phyloP scores from a whole-genome alignment of 345 rosid species.

The Salix brachista region DNA sequence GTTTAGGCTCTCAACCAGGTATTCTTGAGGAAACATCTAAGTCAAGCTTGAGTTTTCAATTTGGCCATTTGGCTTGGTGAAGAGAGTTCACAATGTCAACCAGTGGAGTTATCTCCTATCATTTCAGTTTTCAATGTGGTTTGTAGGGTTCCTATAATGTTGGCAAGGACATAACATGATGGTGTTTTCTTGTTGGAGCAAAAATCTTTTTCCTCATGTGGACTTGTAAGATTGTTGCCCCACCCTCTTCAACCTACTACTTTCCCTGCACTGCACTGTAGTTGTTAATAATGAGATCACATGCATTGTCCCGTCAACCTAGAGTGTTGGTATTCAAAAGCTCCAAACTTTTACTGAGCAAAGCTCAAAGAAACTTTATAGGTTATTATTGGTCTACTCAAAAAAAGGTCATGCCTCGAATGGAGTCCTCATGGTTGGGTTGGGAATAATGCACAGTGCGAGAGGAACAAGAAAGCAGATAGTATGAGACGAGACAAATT shows the following conservation, averaged over 20 bases:
- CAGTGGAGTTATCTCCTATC: neutral
- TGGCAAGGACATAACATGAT: neutral
- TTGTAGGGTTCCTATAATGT: neutral
- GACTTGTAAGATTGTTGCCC: neutral
- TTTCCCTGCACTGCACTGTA: neutral
- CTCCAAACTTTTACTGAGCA: neutral
- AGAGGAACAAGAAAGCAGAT: too few species aligned
- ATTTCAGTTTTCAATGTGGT: neutral
- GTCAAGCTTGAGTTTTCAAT: neutral
- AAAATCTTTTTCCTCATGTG: neutral
- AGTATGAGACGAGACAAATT: too few species aligned
- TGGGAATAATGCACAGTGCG: too few species aligned
- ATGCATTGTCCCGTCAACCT: neutral
- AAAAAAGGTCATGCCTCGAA: neutral
- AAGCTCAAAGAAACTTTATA: neutral
- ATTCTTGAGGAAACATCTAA: neutral
- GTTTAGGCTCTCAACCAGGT: neutral
- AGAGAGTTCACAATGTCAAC: neutral
- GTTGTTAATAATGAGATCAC: slow-evolving; percentile 3
- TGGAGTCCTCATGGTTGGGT: neutral
- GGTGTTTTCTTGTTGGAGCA: neutral
- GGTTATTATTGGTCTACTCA: neutral
- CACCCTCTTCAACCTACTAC: neutral
- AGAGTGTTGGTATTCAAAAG: neutral
- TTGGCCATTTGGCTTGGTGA: neutral